These are phyloP conservation scores for Hypoxylon sp. DNA, from an alignment of 2,329 filamentous ascomycete genomes.

Conservation along the genomic window DNA sequence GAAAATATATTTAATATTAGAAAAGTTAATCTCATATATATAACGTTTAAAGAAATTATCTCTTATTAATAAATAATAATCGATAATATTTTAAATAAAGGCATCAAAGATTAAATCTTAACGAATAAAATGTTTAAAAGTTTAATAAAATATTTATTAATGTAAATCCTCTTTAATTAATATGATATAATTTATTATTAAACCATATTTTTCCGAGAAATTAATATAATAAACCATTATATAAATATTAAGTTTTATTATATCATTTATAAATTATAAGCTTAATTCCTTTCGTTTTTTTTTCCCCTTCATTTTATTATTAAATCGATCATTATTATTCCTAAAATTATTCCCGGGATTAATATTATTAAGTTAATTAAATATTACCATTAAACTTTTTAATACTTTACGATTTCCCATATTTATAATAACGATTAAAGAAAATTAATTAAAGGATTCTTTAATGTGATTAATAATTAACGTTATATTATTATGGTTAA, in stretches of 20 bases:
- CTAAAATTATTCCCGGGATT: not conserved
- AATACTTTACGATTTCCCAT: not conserved
- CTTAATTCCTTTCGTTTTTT: not conserved
- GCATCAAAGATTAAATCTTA: no score
- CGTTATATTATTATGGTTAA: not conserved
- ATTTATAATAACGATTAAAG: not conserved
- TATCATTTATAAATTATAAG: conserved; percentile 1
- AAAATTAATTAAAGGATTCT: conserved; percentile 4
- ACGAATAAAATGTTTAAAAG: not conserved
- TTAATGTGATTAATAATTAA: not conserved
- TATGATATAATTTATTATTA: conserved; percentile 7
- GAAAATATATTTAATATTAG: not conserved
- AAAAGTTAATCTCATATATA: not conserved
- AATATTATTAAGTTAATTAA: not conserved
- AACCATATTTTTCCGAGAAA: not conserved
- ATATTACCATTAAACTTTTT: not conserved
- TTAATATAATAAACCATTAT: conserved; percentile 2
- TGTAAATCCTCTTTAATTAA: not conserved
- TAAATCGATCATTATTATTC: not conserved
- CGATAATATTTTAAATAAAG: not conserved
- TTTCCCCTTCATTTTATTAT: not conserved
- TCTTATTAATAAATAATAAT: not conserved
- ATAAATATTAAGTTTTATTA: conserved; percentile 4
- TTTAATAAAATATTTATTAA: not conserved
- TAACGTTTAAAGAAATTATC: not conserved